phyloP scores from a whole-genome alignment of 2,329 filamentous ascomycete species.

The Macrophomina tecta region DNA sequence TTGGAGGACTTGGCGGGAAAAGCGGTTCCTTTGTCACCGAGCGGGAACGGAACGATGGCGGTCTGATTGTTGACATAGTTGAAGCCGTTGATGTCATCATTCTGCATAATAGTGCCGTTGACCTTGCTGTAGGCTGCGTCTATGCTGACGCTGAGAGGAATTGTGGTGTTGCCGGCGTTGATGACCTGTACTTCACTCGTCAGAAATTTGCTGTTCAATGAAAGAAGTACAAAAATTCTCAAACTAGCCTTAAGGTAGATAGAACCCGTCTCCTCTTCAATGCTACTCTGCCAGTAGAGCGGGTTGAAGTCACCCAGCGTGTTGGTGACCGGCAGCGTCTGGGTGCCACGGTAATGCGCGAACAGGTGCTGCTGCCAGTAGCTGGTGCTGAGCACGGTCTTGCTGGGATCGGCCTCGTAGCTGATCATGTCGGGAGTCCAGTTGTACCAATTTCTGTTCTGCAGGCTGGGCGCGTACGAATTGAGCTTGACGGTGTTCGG shows the following conservation, averaged over 20 bases:
- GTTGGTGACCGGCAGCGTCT: slow-evolving; percentile 38
- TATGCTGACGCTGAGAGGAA: slow-evolving; percentile 34
- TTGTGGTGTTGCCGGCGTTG: slow-evolving; percentile 33
- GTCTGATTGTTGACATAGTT: slow-evolving; percentile 37
- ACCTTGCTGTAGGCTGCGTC: slow-evolving; percentile 32
- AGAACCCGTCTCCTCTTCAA: slow-evolving; percentile 31
- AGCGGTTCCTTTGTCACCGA: slow-evolving; percentile 28
- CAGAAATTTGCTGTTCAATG: not conserved
- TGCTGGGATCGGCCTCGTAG: slow-evolving; percentile 38
- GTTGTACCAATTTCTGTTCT: slow-evolving; percentile 42
- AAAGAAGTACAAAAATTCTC: too few species aligned
- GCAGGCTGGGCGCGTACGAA: slow-evolving; percentile 38
- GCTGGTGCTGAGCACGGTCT: slow-evolving; percentile 39
- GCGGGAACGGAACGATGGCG: slow-evolving; percentile 33
- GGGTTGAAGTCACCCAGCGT: slow-evolving; percentile 39
- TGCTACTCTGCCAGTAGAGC: slow-evolving; percentile 39
- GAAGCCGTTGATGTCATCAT: slow-evolving; percentile 34
- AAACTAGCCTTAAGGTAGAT: slow-evolving; percentile 31
- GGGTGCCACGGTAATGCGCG: slow-evolving; percentile 36
- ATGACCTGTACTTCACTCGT: slow-evolving; percentile 31
- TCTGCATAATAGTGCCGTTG: slow-evolving; percentile 38
- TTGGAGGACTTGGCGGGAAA: slow-evolving; percentile 23
- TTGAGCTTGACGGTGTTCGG: slow-evolving; percentile 38
- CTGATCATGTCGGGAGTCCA: slow-evolving; percentile 43
- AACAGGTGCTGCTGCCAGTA: slow-evolving; percentile 42